Percentiles rank a stretch among this genome's conserved stretches.
These are phyloP conservation scores for Cymbidium sinense DNA, from an alignment of 106 monocot genomes.

Conservation along the genomic window DNA sequence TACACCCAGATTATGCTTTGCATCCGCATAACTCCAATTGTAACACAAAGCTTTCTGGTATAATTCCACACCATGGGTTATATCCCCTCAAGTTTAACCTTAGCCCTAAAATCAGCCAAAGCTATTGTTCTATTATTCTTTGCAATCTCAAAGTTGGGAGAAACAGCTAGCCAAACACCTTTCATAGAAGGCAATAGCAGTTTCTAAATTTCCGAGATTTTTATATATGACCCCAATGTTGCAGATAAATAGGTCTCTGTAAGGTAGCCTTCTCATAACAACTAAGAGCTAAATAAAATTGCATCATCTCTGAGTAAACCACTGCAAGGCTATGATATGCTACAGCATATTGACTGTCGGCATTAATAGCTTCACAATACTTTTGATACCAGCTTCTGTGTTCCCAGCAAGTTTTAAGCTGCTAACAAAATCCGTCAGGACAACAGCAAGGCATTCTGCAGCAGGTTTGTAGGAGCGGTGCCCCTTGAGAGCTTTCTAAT, in stretches of 20 bases:
- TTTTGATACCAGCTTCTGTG: conserved; percentile 97
- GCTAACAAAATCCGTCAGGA: conserved; percentile 90
- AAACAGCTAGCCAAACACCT: conserved; percentile 91
- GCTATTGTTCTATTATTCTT: conserved; percentile 99
- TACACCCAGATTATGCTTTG: conserved; percentile 99
- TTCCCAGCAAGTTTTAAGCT: conserved; percentile 93
- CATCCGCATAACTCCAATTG: conserved; percentile 99
- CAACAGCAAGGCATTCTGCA: conserved; percentile 94
- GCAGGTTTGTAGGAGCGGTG: conserved; percentile 88
- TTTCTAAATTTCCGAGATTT: conserved; percentile 89
- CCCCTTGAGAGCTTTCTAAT: conserved; percentile 77
- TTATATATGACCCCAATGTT: conserved; percentile 99
- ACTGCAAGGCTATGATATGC: conserved; percentile 99
- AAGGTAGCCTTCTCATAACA: conserved; percentile 98
- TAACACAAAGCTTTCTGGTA: conserved; percentile 96
- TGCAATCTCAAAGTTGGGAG: conserved; percentile 98
- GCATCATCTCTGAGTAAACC: conserved; percentile 98
- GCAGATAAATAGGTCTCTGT: conserved; percentile 93
- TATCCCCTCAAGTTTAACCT: conserved; percentile 97
- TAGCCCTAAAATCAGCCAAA: conserved; percentile 93
- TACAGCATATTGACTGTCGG: conserved; percentile 88
- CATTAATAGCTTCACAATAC: conserved; percentile 85
- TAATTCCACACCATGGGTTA: conserved; percentile 83
- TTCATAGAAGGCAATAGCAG: conserved; percentile 94
- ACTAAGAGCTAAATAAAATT: conserved; percentile 90